These are phyloP conservation scores for Diplocarpon rosae DNA, from an alignment of 2,329 filamentous ascomycete species.

Conservation along the genomic window DNA sequence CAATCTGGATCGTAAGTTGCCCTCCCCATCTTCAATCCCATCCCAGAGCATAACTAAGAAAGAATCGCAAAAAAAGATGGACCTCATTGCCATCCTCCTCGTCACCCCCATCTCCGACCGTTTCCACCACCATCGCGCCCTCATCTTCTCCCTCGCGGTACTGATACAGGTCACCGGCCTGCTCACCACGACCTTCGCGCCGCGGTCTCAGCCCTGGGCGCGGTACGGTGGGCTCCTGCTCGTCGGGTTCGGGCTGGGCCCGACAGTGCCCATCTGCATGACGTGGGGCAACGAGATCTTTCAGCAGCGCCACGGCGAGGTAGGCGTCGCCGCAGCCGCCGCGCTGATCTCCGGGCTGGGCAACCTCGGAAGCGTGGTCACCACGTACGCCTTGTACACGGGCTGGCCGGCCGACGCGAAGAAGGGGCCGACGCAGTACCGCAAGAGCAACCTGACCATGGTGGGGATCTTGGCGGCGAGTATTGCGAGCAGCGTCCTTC, in stretches of 20 bases:
- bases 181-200: slow-evolving; percentile 66
- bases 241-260: slow-evolving; percentile 81
- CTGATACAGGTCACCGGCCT: slow-evolving; percentile 75
- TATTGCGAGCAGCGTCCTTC: slow-evolving; percentile 58
- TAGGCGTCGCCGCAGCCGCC: slow-evolving; percentile 76
- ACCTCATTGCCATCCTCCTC: slow-evolving; percentile 75
- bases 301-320: slow-evolving; percentile 78
- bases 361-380: slow-evolving; percentile 76
- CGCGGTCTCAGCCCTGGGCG: slow-evolving; percentile 58
- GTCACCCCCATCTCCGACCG: slow-evolving; percentile 79
- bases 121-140: slow-evolving; percentile 67
- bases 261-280: slow-evolving; percentile 89
- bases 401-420: slow-evolving; percentile 71
- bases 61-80: slow-evolving; percentile 46
- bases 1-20: slow-evolving; percentile 74
- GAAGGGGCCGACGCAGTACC: slow-evolving; percentile 60
- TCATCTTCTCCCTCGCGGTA: slow-evolving; percentile 70
- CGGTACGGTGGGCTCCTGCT: slow-evolving; percentile 82
- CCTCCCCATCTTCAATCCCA: background rate
- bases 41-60: slow-evolving; percentile 2
- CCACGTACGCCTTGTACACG: slow-evolving; percentile 80
- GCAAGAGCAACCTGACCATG: slow-evolving; percentile 80
- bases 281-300: slow-evolving; percentile 88
- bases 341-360: slow-evolving; percentile 80
- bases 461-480: slow-evolving; percentile 72